Percentiles rank a stretch among this genome's conserved stretches.
Conservation (phyloP, 2,329 filamentous ascomycete species). For the Beauveria caledonica region DNA sequence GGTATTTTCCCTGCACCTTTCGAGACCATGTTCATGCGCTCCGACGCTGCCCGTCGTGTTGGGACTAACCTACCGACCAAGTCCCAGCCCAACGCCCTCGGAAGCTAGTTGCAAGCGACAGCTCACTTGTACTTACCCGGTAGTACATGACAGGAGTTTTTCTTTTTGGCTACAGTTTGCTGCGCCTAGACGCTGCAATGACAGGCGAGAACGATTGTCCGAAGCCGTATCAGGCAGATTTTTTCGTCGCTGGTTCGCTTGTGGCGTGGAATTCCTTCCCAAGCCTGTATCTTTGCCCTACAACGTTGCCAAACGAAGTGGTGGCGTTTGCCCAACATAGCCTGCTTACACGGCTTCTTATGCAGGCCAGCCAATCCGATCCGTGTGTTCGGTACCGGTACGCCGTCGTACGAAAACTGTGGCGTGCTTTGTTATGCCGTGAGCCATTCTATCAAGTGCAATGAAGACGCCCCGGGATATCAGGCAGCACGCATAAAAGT, state of each 20-base stretch:
- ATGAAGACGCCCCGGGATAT: neutral
- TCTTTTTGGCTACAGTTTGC: neutral
- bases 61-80: neutral
- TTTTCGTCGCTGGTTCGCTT: neutral
- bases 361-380: neutral
- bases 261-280: neutral
- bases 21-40: neutral
- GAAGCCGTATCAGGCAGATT: neutral
- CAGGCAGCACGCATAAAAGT: neutral
- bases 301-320: neutral
- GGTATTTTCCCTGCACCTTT: neutral
- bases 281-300: neutral
- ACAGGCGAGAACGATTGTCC: neutral
- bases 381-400: constrained; percentile 2
- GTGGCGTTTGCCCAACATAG: neutral
- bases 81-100: constrained; percentile 4
- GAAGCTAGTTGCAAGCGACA: neutral
- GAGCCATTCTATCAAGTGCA: neutral
- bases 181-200: neutral
- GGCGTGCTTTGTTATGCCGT: neutral
- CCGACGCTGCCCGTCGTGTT: neutral
- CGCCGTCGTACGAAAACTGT: neutral
- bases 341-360: neutral
- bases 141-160: constrained; percentile 2
- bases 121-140: constrained; percentile 5